These are phyloP conservation scores for Fusarium proliferatum DNA, from an alignment of 2,329 filamentous ascomycete genomes.

Conservation along the genomic window DNA sequence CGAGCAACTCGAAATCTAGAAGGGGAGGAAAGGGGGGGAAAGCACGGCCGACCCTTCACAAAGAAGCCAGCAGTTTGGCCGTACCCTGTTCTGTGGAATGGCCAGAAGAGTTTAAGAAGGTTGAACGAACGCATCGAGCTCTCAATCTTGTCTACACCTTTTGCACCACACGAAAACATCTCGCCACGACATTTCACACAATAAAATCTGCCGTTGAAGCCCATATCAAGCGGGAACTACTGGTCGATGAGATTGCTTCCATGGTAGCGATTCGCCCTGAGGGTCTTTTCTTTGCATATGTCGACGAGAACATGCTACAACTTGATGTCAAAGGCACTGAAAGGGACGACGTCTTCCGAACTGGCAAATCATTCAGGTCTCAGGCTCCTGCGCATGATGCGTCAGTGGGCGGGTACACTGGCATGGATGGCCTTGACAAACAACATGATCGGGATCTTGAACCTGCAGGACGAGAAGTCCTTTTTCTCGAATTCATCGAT, in stretches of 20 bases:
- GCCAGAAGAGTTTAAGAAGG: slow-evolving; percentile 77
- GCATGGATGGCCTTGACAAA: slow-evolving; percentile 56
- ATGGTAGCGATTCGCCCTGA: slow-evolving; percentile 82
- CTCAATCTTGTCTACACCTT: slow-evolving; percentile 96
- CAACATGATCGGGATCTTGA: slow-evolving; percentile 13
- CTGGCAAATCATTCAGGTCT: slow-evolving; percentile 57
- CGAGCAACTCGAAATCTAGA: slow-evolving; percentile 10
- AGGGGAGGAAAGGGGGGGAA: slow-evolving; percentile 4
- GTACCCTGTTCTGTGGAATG: slow-evolving; percentile 63
- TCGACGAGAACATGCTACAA: slow-evolving; percentile 85
- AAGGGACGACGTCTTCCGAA: slow-evolving; percentile 71
- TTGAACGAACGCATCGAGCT: slow-evolving; percentile 83
- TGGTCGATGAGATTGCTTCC: slow-evolving; percentile 82
- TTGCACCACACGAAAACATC: slow-evolving; percentile 90
- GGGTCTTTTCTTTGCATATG: slow-evolving; percentile 84
- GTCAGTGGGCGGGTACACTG: slow-evolving; percentile 67
- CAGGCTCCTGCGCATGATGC: slow-evolving; percentile 64
- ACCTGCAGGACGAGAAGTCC: slow-evolving; percentile 69
- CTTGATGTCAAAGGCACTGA: slow-evolving; percentile 79
- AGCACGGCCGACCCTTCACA: slow-evolving; percentile 26
- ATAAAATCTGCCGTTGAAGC: slow-evolving; percentile 86
- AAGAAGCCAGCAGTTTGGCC: slow-evolving; percentile 32
- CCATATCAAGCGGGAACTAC: slow-evolving; percentile 78
- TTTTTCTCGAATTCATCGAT: slow-evolving; percentile 93
- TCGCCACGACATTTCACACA: slow-evolving; percentile 91